Evolutionary conservation across 768 basidiomycete genomes (phyloP).

Genomic region (Mrakia frigida): DNA sequence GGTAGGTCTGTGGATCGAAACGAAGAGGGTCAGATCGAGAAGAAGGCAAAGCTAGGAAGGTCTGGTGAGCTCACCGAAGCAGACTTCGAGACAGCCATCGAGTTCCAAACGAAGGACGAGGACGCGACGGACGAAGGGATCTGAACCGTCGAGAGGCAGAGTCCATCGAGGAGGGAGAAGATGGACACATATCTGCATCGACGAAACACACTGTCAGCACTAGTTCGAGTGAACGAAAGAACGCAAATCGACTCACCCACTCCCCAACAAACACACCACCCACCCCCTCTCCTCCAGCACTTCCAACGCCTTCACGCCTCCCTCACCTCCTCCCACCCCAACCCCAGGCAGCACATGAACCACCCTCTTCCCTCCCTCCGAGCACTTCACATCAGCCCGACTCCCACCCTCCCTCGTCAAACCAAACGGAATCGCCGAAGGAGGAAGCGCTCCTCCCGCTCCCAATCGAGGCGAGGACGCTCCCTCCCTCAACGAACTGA

Average conservation of each 20-base stretch:
- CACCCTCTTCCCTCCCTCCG: background rate
- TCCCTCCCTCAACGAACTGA: background rate
- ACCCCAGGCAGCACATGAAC: background rate
- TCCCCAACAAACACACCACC: constrained; percentile 3
- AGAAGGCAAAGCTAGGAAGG: background rate
- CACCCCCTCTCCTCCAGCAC: constrained; percentile 15
- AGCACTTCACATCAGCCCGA: background rate
- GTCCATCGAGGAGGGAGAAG: constrained; percentile 1
- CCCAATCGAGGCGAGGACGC: background rate
- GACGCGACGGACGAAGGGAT: background rate
- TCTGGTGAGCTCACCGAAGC: background rate
- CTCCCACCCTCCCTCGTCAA: background rate
- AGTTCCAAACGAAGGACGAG: background rate
- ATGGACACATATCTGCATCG: background rate
- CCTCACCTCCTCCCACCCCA: background rate
- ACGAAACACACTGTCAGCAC: background rate
- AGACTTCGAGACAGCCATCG: background rate
- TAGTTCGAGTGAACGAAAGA: background rate
- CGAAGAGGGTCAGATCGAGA: background rate
- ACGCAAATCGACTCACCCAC: background rate
- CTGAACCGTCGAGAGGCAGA: constrained; percentile 9
- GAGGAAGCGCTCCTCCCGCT: too few relatives aligned
- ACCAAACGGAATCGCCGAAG: background rate
- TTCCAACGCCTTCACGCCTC: background rate
- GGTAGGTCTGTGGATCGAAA: background rate